Base-by-base conservation (phyloP, 176 grass and related monocot species). In the Microstegium vimineum region DNA sequence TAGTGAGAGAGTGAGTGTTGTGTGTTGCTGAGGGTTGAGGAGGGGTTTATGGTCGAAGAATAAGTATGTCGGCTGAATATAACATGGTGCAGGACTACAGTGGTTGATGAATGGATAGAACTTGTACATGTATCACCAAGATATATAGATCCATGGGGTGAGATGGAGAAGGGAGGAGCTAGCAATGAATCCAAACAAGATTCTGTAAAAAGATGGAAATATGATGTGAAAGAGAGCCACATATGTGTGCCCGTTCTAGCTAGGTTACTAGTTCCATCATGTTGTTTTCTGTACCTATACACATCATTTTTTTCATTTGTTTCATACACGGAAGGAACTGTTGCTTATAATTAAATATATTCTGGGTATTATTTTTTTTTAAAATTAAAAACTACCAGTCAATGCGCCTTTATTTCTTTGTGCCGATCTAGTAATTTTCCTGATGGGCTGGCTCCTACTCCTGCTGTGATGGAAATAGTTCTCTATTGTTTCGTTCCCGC, bases 11-110 rank as follows among this genome's bases (percentile, higher is more conserved):
- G 60, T n/a, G 60, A 78, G n/a, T n/a, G n/a, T n/a, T n/a, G n/a
- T n/a, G 10, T 71, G 75, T 45, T 60, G 34, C 81, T 82, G 28
- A 82, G 27, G 75, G 30, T 57, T 46, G 47, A 73, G 27, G 25
- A 28, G 26, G 59, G 82, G 84, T 89, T 43, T 73, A 73, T 81
- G 49, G 87, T 80, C 74, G 78, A 59, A 60, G 75, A 74, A 92
- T 83, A 66, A 91, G 69, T 84, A 85, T 84, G 83, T 82, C 80
- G 85, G 52, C 9, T 76, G 80, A 78, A 90, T 52, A 81, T 86
- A 76, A 77, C 78, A 77, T 78, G 72, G 83, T 86, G 78, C 38
- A 68, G 34, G 54, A 52, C 56, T 81, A 28, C 26, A 62, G 78
- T 81, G 26, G 78, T 72, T 72, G 83, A 73, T 69, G 77, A 40